A percentile compares a stretch with the other conserved stretches of the same genome.
Evolutionary conservation across 2,329 filamentous ascomycete genomes (phyloP).

Genomic region (Reticulascus tulasneorum): DNA sequence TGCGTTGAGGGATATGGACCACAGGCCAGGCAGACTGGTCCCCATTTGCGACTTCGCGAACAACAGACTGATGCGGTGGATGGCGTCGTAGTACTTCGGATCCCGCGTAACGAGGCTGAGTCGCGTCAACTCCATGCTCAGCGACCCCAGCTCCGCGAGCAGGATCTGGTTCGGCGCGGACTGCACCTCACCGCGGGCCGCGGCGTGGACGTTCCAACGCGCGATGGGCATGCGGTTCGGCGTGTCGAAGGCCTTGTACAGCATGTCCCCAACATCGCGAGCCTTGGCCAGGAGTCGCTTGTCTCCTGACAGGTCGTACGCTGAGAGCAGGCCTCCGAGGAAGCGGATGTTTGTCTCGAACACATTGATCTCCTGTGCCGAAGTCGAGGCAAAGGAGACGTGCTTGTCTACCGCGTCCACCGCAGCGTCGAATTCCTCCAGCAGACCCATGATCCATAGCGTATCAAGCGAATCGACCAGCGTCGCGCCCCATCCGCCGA

Average conservation of each 20-base stretch:
- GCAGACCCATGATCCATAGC: slow-evolving; percentile 58
- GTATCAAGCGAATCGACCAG: slow-evolving; percentile 59
- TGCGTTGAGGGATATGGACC: slow-evolving; percentile 63
- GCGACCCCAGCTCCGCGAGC: slow-evolving; percentile 61
- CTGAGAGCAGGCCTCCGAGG: slow-evolving; percentile 38
- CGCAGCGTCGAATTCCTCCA: slow-evolving; percentile 52
- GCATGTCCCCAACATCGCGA: slow-evolving; percentile 41
- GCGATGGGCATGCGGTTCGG: slow-evolving; percentile 41
- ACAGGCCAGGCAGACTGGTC: slow-evolving; percentile 72
- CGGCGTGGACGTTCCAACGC: slow-evolving; percentile 22
- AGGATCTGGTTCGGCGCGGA: slow-evolving; percentile 25
- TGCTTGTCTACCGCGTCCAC: slow-evolving; percentile 40
- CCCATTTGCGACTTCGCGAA: slow-evolving; percentile 65
- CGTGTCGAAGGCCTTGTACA: slow-evolving; percentile 45
- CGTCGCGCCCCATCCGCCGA: slow-evolving; percentile 55
- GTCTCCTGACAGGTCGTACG: slow-evolving; percentile 41
- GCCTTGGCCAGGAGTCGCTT: slow-evolving; percentile 38
- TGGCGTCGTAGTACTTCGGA: slow-evolving; percentile 69
- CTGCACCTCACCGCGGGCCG: slow-evolving; percentile 19
- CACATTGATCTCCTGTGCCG: slow-evolving; percentile 31
- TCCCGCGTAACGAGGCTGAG: slow-evolving; percentile 70
- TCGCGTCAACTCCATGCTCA: slow-evolving; percentile 68
- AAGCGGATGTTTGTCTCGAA: slow-evolving; percentile 44
- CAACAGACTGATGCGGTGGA: slow-evolving; percentile 67
- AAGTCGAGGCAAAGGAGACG: slow-evolving; percentile 45